Base-by-base conservation (phyloP, 2,329 filamentous ascomycete genomes). In the Sphaerostilbella broomeana region DNA sequence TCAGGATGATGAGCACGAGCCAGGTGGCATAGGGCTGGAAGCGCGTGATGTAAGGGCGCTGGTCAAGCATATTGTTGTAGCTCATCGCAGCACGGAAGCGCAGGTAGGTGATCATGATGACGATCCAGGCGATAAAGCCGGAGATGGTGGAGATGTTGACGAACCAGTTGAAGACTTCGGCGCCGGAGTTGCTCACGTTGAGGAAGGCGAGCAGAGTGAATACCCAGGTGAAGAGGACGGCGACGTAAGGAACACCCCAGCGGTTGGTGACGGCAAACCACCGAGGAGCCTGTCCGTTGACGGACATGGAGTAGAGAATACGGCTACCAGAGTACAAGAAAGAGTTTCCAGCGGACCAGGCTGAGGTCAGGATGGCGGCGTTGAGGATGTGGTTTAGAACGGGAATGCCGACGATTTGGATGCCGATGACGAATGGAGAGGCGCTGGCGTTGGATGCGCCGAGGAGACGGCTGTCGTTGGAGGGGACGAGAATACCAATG, bases 161-260 rank as follows among this genome's bases (percentile, higher is more conserved):
- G 55, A 86, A 83, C 78, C 81, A 86, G 37, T 68, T 70, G 58
- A 86, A 86, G 6, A 84, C 82, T 3, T 68, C 66, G 22, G 75
- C 70, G 16, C 79, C 79, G 20, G 69, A 73, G 48, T 70, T 72
- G 31, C 74, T 79, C 30, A 79, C 71, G 56, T 83, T 84, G 55
- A 88, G 73, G 64, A 81, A 88, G 0, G 79, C 77, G 4, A 88
- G 69, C 7, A 81, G 67, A 17, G 79, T 78, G 51, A 86, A 70
- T 1, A 71, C 57, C 66, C 68, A 71, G 5, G 76, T 77, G 38
- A 60, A 61, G 5, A 76, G 55, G 2, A 79, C 72, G 3, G 67
- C 71, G 9, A 62, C 65, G 50, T 61, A 77, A 0, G 80, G 81
- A 0, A 83, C 77, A 35, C 81, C 81, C 15, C 68, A 65, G 45